Evolutionary conservation across 139 green algal species (phyloP), one percentile per base, ranked within the genome.

Genomic region (Volvox reticuliferus): DNA sequence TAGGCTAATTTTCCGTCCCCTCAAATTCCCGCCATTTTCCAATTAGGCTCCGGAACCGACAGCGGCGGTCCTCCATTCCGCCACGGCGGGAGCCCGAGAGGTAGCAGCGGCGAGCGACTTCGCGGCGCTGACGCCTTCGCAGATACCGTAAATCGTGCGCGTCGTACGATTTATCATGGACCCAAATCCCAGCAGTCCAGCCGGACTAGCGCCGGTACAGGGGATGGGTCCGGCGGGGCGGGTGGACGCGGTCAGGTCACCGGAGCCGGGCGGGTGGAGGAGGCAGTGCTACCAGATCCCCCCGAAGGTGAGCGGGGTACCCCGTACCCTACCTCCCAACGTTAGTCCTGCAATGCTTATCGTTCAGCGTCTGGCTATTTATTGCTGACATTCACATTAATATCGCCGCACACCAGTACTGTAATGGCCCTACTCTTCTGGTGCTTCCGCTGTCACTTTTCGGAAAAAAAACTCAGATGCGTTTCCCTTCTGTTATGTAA

Each of bases 71-170:
- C 22, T 14, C 30, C 73, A 12, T 24, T 44, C 77, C 77, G 35
- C 19, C 33, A 36, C 2, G 77, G 77, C 36, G 26, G 22, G 13
- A 84, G 78, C 37, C 78, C 78, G 9, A 55, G 44, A 55, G 44
- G 44, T 55, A 55, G 44, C 78, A 13, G 6, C 78, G 24, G 37
- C 12, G 65, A 73, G 65, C 65, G 61, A 24, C 35, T 79, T 26
- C 63, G 65, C 35, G 83, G 83, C 36, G 44, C 18, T 14, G 83
- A 71, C 18, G 69, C 69, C 85, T 82, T 89, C 21, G 69, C 85
- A 6, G 44, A 50, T 24, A 36, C 85, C 37, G 85, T 82, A 33
- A 69, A 75, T 2, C 85, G 85, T 1, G 85, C 81, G 13, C 68
- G 69, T n/a, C 69, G 78, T 30, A 33, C 75, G 67, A 44, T 81